These are phyloP conservation scores for Scopulariopsis brevicaulis DNA, from an alignment of 2,329 filamentous ascomycete species.

Conservation along the genomic window DNA sequence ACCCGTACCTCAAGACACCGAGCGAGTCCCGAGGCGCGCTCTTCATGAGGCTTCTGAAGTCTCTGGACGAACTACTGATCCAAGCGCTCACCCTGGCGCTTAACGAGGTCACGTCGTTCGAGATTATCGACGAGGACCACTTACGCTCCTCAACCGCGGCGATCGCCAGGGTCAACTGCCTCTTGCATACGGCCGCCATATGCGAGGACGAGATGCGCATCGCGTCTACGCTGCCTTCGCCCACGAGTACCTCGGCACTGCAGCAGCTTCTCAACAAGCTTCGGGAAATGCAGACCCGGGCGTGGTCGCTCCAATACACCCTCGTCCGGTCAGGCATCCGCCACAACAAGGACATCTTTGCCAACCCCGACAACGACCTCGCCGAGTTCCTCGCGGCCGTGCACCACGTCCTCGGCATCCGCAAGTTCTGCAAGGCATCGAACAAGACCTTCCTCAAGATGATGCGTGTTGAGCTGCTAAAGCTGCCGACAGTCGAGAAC, in stretches of 20 bases:
- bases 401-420: slow-evolving; percentile 73
- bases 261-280: slow-evolving; percentile 53
- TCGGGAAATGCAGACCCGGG: slow-evolving; percentile 75
- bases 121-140: slow-evolving; percentile 74
- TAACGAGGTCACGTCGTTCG: slow-evolving; percentile 60
- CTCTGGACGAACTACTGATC: slow-evolving; percentile 65
- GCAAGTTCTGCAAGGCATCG: slow-evolving; percentile 73
- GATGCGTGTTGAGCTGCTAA: slow-evolving; percentile 75
- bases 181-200: slow-evolving; percentile 70
- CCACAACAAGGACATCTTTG: slow-evolving; percentile 54
- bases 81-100: slow-evolving; percentile 59
- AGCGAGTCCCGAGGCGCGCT: slow-evolving; percentile 55
- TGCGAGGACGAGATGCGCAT: slow-evolving; percentile 80
- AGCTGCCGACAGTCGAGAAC: slow-evolving; percentile 63
- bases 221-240: slow-evolving; percentile 53
- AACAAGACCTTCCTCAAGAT: slow-evolving; percentile 84
- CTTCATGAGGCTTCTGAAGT: slow-evolving; percentile 66
- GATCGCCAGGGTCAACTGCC: slow-evolving; percentile 57
- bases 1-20: slow-evolving; percentile 50
- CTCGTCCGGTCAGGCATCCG: slow-evolving; percentile 64
- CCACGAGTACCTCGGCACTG: slow-evolving; percentile 40
- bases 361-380: slow-evolving; percentile 57
- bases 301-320: slow-evolving; percentile 80
- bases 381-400: slow-evolving; percentile 71
- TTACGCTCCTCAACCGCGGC: slow-evolving; percentile 62